Percentiles rank a stretch among this genome's conserved stretches.
Conservation (phyloP, 768 basidiomycete genomes). For the Coprinopsis sp. region DNA sequence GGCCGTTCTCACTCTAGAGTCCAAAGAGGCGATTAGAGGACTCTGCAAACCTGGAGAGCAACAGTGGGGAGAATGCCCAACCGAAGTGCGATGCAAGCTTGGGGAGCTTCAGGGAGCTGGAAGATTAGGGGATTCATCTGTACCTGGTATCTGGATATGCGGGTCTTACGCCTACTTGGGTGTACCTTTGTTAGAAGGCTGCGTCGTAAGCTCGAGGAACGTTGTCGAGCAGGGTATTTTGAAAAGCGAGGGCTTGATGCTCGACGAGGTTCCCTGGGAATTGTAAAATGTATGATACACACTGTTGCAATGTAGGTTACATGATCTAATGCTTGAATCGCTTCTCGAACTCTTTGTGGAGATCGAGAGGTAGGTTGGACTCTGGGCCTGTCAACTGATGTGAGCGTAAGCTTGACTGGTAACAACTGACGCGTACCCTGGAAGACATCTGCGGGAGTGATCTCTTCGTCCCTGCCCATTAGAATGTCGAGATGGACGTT, state of each 20-base stretch:
- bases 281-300: slow-evolving; percentile 3
- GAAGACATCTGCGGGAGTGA: slow-evolving; percentile 80
- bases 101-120: slow-evolving; percentile 53
- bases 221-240: slow-evolving; percentile 46
- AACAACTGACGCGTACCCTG: slow-evolving; percentile 42
- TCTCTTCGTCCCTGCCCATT: slow-evolving; percentile 84
- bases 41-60: slow-evolving; percentile 35
- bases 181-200: slow-evolving; percentile 76
- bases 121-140: slow-evolving; percentile 21
- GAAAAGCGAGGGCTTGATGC: slow-evolving; percentile 28
- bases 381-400: slow-evolving; percentile 45
- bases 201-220: slow-evolving; percentile 65
- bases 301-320: slow-evolving; percentile 7
- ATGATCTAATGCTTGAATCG: slow-evolving; percentile 27
- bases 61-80: slow-evolving; percentile 42
- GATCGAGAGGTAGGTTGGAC: slow-evolving; percentile 42
- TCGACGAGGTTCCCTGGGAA: slow-evolving; percentile 22
- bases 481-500: slow-evolving; percentile 91
- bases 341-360: slow-evolving; percentile 68
- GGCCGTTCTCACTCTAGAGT: slow-evolving; percentile 47
- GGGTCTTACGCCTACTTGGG: slow-evolving; percentile 69
- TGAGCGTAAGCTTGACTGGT: slow-evolving; percentile 5
- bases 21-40: slow-evolving; percentile 47
- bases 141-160: slow-evolving; percentile 61
- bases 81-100: slow-evolving; percentile 31